Evolutionary conservation across 345 rosid species (phyloP), one percentile per base, ranked within the genome.

Genomic region (Eucalyptus sp.): DNA sequence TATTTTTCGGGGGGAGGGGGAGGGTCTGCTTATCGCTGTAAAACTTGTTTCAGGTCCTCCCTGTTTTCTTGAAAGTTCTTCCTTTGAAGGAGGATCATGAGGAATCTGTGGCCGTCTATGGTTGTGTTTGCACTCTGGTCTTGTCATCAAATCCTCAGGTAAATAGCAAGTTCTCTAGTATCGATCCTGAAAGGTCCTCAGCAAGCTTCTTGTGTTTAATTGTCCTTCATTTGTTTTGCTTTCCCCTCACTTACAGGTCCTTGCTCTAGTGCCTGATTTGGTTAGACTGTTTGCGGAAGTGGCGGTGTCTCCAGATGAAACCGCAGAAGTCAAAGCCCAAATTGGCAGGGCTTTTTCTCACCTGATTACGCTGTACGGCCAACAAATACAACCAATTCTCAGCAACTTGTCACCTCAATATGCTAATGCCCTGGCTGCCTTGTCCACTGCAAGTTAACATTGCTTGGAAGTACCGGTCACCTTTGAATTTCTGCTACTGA

Each of bases 41-140:
- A 49, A 46, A 25, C 25, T 86, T 58, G 76, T 90, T 88, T 37
- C 94, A 98, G 99, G 99, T 98, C 88, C 98, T 98, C 90, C 99
- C 99, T 43, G 96, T 95, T 86, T 94, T 98, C 86, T 54, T 98
- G 91, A 98, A 94, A 93, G 97, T 93, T 84, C 98, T 98, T 91
- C 99, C 99, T 60, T 87, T 98, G 64, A 97, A 94, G 91, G 99
- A 98, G 94, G 99, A 98, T 89, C 98, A 88, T 29, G 99, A 98
- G 89, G 99, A 98, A 91, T 98, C 99, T 62, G 92, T 94, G 94
- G 94, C 97, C 66, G 98, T 98, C 66, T 97, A 97, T 91, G 93
- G 92, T 87, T 98, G 99, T 93, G 92, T 97, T 88, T 96, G 94
- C 86, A 91, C 95, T 51, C 98, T 97, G 86, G 97, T 98, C 87